Conservation (phyloP, 2,329 filamentous ascomycete genomes). For the Sordariomycetes sp. region DNA sequence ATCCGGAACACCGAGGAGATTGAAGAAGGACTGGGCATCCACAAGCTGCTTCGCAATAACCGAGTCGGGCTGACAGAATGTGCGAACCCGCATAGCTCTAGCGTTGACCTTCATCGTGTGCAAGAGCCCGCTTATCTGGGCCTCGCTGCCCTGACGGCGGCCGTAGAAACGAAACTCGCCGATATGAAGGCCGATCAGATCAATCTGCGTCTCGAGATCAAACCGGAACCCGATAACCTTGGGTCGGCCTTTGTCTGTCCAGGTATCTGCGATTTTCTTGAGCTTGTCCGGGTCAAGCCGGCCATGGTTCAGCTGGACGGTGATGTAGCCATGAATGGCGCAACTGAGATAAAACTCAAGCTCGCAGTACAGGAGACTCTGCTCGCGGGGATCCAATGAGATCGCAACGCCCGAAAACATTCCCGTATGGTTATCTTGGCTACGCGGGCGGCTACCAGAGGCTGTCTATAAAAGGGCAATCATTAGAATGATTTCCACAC, state of each 20-base stretch:
- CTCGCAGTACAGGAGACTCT: slow-evolving; percentile 48
- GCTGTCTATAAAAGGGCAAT: not conserved
- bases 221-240: slow-evolving; percentile 47
- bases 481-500: slow-evolving; percentile 6
- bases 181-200: slow-evolving; percentile 37
- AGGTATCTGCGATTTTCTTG: slow-evolving; percentile 38
- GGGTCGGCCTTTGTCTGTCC: slow-evolving; percentile 41
- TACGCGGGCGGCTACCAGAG: slow-evolving; percentile 19
- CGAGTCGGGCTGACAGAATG: slow-evolving; percentile 46
- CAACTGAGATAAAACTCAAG: slow-evolving; percentile 43
- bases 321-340: slow-evolving; percentile 40
- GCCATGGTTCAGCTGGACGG: slow-evolving; percentile 41
- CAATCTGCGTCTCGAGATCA: slow-evolving; percentile 50
- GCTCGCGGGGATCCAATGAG: slow-evolving; percentile 43
- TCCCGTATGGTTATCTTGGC: slow-evolving; percentile 15
- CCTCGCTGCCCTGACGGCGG: slow-evolving; percentile 26
- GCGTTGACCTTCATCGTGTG: slow-evolving; percentile 42
- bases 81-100: slow-evolving; percentile 39
- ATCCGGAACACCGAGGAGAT: slow-evolving; percentile 34
- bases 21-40: slow-evolving; percentile 39
- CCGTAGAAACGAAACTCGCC: slow-evolving; percentile 45
- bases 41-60: slow-evolving; percentile 47
- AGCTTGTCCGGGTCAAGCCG: slow-evolving; percentile 39
- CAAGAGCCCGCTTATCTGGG: slow-evolving; percentile 35
- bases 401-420: slow-evolving; percentile 26